Evolutionary conservation across 345 rosid species (phyloP).

Genomic region (Gossypium mustelinum): DNA sequence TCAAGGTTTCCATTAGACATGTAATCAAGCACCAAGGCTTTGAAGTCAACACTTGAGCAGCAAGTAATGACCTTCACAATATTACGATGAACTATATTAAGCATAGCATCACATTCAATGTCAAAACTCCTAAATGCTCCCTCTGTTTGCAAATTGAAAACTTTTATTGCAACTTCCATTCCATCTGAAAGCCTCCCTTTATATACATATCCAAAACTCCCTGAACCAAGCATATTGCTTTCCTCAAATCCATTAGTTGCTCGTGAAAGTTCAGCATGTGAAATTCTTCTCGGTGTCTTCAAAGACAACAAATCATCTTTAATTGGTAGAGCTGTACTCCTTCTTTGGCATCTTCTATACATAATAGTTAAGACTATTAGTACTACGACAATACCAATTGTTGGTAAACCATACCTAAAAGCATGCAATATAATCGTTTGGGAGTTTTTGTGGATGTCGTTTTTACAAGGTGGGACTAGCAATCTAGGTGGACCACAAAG

Average conservation of each 20-base stretch:
- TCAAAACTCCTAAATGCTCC: background rate
- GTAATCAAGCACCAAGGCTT: slow-evolving; percentile 21
- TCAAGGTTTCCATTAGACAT: slow-evolving; percentile 21
- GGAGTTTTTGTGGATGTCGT: background rate
- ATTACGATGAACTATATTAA: slow-evolving; percentile 20
- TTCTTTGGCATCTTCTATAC: background rate
- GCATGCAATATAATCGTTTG: background rate
- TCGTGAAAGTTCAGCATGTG: background rate
- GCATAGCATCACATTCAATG: slow-evolving; percentile 13
- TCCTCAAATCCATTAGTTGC: background rate
- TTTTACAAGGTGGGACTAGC: background rate
- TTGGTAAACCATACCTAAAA: background rate
- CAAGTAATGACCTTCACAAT: slow-evolving; percentile 22
- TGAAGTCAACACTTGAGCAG: slow-evolving; percentile 9
- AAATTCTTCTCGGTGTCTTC: background rate
- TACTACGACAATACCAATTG: background rate
- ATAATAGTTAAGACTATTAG: background rate
- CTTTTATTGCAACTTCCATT: too few species aligned
- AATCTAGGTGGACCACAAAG: background rate
- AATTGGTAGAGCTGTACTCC: background rate
- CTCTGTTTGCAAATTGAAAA: too few species aligned
- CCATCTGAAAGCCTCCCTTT: too few species aligned
- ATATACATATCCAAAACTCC: background rate
- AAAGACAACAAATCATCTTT: background rate
- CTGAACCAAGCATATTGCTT: background rate